Percentiles rank a stretch among this genome's conserved stretches.
phyloP scores from a whole-genome alignment of 108 stramenopile species.

The Skeletonema costatum region DNA sequence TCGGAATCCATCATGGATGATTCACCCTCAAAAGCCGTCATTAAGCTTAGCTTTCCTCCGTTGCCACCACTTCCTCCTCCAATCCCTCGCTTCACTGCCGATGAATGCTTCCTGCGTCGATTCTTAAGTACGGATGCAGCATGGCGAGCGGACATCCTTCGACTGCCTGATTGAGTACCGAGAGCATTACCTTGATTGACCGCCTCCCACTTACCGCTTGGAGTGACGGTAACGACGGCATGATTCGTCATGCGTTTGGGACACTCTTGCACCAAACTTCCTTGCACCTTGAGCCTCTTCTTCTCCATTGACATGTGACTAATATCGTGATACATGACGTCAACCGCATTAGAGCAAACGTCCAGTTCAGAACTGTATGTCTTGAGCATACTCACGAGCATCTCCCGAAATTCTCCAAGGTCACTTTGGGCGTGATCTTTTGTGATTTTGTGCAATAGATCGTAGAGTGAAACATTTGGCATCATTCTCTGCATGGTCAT shows the following conservation, averaged over 20 bases:
- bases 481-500: conserved; percentile 86
- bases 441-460: conserved; percentile 82
- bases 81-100: not conserved
- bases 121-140: conserved; percentile 3
- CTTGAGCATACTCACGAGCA: conserved; percentile 69
- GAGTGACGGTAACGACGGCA: conserved; percentile 19
- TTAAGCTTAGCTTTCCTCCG: conserved; percentile 13
- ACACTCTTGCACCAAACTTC: conserved; percentile 23
- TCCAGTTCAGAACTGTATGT: conserved; percentile 74
- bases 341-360: conserved; percentile 63
- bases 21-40: conserved; percentile 37
- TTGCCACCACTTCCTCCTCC: not conserved
- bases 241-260: not conserved
- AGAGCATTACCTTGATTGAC: not conserved
- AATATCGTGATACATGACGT: conserved; percentile 67
- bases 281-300: conserved; percentile 42
- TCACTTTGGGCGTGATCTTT: conserved; percentile 77
- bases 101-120: conserved; percentile 3
- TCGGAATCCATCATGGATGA: not conserved
- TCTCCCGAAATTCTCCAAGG: conserved; percentile 85
- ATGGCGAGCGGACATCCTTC: conserved; percentile 6
- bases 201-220: conserved; percentile 15
- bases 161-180: not conserved
- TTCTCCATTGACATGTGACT: conserved; percentile 47
- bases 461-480: conserved; percentile 71